Evolutionary conservation across 2,329 filamentous ascomycete genomes (phyloP).

Genomic region (Colletotrichum destructivum): DNA sequence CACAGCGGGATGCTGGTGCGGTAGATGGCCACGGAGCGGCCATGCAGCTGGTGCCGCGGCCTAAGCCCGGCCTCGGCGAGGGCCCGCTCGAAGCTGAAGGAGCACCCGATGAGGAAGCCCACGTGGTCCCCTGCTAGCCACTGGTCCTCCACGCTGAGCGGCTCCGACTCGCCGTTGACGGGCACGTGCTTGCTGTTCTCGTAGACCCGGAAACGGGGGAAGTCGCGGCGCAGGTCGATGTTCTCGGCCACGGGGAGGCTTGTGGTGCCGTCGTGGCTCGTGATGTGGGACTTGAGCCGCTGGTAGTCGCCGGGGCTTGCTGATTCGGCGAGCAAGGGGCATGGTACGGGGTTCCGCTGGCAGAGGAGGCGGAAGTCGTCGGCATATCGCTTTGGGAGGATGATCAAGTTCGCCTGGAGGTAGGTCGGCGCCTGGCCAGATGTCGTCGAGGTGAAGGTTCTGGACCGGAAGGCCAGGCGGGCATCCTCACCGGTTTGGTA

Average conservation of each 20-base stretch:
- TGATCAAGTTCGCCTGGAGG: constrained; percentile 75
- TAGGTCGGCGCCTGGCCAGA: constrained; percentile 69
- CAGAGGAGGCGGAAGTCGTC: constrained; percentile 72
- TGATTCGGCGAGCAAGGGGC: constrained; percentile 72
- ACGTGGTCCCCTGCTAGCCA: constrained; percentile 71
- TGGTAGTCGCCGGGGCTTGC: constrained; percentile 58
- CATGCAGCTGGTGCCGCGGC: constrained; percentile 64
- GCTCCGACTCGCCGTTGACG: constrained; percentile 48
- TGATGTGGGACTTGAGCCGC: constrained; percentile 53
- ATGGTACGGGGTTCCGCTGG: constrained; percentile 73
- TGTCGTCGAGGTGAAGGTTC: constrained; percentile 60
- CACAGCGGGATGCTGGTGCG: constrained; percentile 69
- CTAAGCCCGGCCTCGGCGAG: constrained; percentile 64
- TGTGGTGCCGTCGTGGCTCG: constrained; percentile 40
- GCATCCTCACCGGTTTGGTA: constrained; percentile 54
- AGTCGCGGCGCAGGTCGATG: constrained; percentile 71
- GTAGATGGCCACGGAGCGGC: constrained; percentile 74
- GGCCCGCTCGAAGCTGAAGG: constrained; percentile 74
- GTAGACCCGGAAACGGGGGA: constrained; percentile 73
- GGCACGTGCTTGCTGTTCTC: constrained; percentile 56
- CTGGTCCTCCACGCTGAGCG: constrained; percentile 59
- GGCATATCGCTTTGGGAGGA: constrained; percentile 71
- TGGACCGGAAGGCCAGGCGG: constrained; percentile 60
- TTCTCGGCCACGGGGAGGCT: constrained; percentile 52
- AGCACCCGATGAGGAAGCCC: constrained; percentile 75